Percentiles rank a stretch among this genome's conserved stretches.
Evolutionary conservation across 805 yeast genomes (phyloP).

Genomic region (Tetrapisispora taiwanensis): DNA sequence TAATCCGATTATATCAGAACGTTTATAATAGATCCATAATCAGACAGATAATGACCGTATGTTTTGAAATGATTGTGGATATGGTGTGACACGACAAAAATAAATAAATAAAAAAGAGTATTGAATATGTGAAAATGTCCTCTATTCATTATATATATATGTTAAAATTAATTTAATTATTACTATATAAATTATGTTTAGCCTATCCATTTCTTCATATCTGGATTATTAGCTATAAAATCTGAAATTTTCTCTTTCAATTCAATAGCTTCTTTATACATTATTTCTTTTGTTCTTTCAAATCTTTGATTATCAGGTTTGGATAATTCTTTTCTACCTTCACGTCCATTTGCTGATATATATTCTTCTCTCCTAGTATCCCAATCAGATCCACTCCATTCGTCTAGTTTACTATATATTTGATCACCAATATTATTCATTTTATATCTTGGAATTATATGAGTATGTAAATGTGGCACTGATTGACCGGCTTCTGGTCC

Average conservation of each 20-base stretch:
- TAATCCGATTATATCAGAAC: too few species aligned
- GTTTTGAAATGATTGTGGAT: too few species aligned
- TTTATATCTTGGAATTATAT: slow-evolving; percentile 74
- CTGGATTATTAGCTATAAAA: slow-evolving; percentile 10
- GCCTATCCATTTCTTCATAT: slow-evolving; percentile 2
- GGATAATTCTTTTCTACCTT: slow-evolving; percentile 20
- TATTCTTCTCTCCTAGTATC: slow-evolving; percentile 24
- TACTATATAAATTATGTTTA: too few species aligned
- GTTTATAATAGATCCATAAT: too few species aligned
- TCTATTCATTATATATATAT: too few species aligned
- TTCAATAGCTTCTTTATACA: slow-evolving; percentile 62
- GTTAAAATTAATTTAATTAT: too few species aligned
- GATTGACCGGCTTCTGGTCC: slow-evolving; percentile 95
- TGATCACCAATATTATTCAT: slow-evolving; percentile 56
- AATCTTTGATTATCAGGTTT: slow-evolving; percentile 44
- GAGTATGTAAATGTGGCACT: slow-evolving; percentile 93
- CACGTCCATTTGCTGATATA: slow-evolving; percentile 16
- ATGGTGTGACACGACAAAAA: too few species aligned
- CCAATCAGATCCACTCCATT: slow-evolving; percentile 34
- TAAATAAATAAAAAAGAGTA: too few species aligned
- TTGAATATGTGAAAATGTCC: too few species aligned
- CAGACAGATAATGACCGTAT: too few species aligned
- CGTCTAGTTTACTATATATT: slow-evolving; percentile 61
- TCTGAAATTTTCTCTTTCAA: slow-evolving; percentile 33
- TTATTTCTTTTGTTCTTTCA: slow-evolving; percentile 49